Evolutionary conservation across 768 basidiomycete species (phyloP).

Genomic region (Mycena galopus): DNA sequence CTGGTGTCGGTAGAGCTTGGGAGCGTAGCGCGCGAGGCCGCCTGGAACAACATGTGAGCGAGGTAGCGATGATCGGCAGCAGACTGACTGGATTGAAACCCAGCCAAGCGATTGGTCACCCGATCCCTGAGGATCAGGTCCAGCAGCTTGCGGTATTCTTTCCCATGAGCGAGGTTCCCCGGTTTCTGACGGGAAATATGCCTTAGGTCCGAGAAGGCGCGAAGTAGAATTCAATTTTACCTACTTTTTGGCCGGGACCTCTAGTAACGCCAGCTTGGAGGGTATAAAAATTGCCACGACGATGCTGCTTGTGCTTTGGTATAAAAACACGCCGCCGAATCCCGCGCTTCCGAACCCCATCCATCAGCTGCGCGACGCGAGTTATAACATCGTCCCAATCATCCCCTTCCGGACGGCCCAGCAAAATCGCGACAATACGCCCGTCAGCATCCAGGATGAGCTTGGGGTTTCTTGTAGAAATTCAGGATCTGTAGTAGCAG

Average conservation of each 20-base stretch:
- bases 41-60: no score
- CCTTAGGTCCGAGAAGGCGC: background rate
- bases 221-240: background rate
- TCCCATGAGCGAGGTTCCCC: background rate
- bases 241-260: background rate
- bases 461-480: no score
- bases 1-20: no score
- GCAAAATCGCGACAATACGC: no score
- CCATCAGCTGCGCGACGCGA: background rate
- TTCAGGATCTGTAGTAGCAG: no score
- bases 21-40: no score
- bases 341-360: background rate
- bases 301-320: background rate
- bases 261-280: background rate
- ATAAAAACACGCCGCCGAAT: background rate
- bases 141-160: background rate
- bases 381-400: background rate
- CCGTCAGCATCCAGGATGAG: background rate
- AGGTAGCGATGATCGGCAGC: background rate
- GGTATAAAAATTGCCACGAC: background rate
- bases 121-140: background rate
- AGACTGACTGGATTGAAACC: conserved; percentile 1
- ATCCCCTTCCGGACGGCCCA: background rate
- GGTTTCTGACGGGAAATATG: background rate
- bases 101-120: background rate